These are phyloP conservation scores for Leavenworthia alabamica DNA, from an alignment of 345 rosid species.

Conservation along the genomic window DNA sequence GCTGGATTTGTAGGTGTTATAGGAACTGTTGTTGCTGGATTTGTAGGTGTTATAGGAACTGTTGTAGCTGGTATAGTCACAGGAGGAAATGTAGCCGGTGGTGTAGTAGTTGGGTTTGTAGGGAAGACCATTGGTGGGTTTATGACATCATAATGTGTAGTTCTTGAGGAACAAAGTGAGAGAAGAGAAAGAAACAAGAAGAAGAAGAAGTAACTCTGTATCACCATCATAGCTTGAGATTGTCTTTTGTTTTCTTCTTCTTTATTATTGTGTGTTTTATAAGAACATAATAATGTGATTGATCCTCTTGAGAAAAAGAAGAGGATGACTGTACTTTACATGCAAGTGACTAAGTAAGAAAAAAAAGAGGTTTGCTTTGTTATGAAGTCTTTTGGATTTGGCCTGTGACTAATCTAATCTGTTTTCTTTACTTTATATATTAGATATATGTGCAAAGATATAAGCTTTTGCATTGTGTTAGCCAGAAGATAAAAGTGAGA, in stretches of 20 bases:
- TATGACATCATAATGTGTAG: conserved; percentile 34
- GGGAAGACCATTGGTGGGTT: conserved; percentile 40
- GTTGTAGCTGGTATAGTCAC: too few species aligned
- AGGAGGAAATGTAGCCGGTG: conserved; percentile 40
- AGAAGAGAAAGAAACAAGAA: conserved; percentile 39
- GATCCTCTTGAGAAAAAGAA: conserved; percentile 21
- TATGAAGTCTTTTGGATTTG: conserved; percentile 40
- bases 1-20: conserved; percentile 41
- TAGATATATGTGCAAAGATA: conserved; percentile 15
- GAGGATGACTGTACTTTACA: conserved; percentile 33
- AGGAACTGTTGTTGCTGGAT: conserved; percentile 31
- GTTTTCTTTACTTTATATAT: conserved; percentile 1
- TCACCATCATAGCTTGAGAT: conserved; percentile 38
- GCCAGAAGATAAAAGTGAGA: not conserved
- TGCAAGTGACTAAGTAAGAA: conserved; percentile 30
- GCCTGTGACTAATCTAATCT: conserved; percentile 21
- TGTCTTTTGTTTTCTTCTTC: not conserved
- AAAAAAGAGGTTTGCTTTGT: conserved; percentile 53
- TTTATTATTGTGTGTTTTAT: conserved; percentile 25
- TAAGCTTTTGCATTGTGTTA: conserved; percentile 9
- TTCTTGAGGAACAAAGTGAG: conserved; percentile 36
- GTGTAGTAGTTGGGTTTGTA: conserved; percentile 38
- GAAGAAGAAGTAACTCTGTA: conserved; percentile 23
- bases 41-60: conserved; percentile 47
- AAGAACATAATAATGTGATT: conserved; percentile 22